phyloP scores from a whole-genome alignment of 352 stramenopile species.

The Phytophthora pluvialis region DNA sequence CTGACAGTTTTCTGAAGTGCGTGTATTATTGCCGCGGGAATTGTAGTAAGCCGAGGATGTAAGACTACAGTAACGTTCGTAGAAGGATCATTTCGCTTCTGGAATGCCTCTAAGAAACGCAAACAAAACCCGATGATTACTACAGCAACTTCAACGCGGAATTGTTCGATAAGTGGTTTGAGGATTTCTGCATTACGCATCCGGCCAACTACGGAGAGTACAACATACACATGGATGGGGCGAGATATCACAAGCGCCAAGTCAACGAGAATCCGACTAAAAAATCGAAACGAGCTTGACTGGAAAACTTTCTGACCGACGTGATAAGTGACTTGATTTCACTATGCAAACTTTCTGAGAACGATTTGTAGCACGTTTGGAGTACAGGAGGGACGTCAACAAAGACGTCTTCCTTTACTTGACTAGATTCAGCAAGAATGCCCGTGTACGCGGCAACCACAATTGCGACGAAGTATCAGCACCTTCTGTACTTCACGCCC shows the following conservation, averaged over 20 bases:
- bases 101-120: slow-evolving; percentile 1
- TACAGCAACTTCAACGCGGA: background rate
- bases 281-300: background rate
- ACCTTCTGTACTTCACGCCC: slow-evolving; percentile 5
- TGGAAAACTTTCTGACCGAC: background rate
- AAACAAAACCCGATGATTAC: background rate
- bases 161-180: background rate
- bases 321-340: background rate
- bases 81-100: slow-evolving; percentile 4
- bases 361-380: background rate
- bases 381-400: background rate
- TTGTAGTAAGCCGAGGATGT: background rate
- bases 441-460: background rate
- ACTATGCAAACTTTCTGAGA: background rate
- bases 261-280: background rate
- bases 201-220: background rate
- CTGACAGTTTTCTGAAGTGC: slow-evolving; percentile 4
- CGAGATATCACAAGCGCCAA: background rate
- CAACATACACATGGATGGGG: background rate
- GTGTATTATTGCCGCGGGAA: slow-evolving; percentile 10
- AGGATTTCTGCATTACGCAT: background rate
- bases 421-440: background rate
- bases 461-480: background rate
- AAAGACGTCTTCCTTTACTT: background rate
- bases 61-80: slow-evolving; percentile 3